Evolutionary conservation across 1,284 basidiomycete species (phyloP).

Genomic region (Apiotrichum sp.): DNA sequence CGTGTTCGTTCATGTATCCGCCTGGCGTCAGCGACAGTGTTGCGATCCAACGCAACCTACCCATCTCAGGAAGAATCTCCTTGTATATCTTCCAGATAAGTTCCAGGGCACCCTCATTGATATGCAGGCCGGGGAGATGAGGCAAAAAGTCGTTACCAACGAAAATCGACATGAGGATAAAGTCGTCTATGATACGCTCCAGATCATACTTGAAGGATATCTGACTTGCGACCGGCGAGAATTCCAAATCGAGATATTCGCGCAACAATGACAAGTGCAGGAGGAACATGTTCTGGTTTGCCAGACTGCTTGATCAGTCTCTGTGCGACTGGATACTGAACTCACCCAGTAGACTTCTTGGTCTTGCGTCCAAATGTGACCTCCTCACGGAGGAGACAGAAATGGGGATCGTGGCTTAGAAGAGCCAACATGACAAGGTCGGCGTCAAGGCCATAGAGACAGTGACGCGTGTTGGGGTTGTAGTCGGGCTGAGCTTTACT

Average conservation of each 20-base stretch:
- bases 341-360: constrained; percentile 64
- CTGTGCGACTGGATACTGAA: background rate
- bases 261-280: constrained; percentile 90
- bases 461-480: constrained; percentile 63
- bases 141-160: constrained; percentile 97
- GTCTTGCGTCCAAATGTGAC: constrained; percentile 89
- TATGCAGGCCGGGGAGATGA: constrained; percentile 92
- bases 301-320: constrained; percentile 53
- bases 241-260: constrained; percentile 96
- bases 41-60: background rate
- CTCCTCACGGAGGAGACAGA: constrained; percentile 94
- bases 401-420: constrained; percentile 96
- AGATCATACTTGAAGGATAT: constrained; percentile 70
- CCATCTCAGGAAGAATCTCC: constrained; percentile 64
- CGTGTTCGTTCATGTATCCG: constrained; percentile 90
- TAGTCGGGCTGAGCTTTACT: constrained; percentile 92
- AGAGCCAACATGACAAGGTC: constrained; percentile 98
- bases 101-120: constrained; percentile 94
- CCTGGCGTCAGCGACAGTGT: constrained; percentile 52
- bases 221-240: constrained; percentile 54
- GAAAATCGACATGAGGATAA: constrained; percentile 91
- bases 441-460: constrained; percentile 95
- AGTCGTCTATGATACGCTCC: constrained; percentile 95
- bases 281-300: constrained; percentile 88
- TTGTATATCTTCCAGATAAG: constrained; percentile 92